Base-by-base conservation (phyloP, 2,329 filamentous ascomycete species). In the Ploettnerulaceae sp. region DNA sequence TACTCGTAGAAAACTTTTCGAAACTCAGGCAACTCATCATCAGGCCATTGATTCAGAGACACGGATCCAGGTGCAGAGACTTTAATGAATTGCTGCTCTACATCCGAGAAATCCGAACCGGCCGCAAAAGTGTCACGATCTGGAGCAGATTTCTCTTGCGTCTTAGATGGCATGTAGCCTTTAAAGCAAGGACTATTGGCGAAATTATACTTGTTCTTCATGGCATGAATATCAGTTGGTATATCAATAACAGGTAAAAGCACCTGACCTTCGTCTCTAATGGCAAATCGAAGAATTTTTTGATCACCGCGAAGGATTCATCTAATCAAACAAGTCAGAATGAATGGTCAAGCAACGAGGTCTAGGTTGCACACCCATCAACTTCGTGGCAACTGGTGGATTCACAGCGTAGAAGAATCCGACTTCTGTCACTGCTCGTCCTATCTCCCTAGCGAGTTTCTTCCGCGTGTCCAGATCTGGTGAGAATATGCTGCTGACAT, bases 21-120 rank as follows among this genome's bases (percentile, higher is more conserved):
- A n/a, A 45, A 38, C 20, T 45, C 42, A n/a, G 42, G 42, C 2
- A 45, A n/a, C 12, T 31, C 34, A 5, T 37, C 33, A 7, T 45
- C 42, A 37, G 42, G 42, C 42, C 42, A 45, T 24, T 38, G 42
- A 24, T 45, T 45, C 15, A 45, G 42, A n/a, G 34, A 17, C 3
- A 38, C 25, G 7, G 42, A 29, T 29, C 34, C 42, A 7, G 25
- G 25, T 14, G 21, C 7, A 4, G 33, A 33, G 25, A 11, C 20
- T 14, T 37, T 45, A 25, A 36, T 45, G 17, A 28, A 35, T 4
- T 45, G 32, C 12, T 45, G 42, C 33, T 45, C 42, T 9, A 33
- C 32, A 3, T 45, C 32, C 9, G 42, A 35, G 25, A 28, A 37
- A 9, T 45, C 42, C 4, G 21, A 35, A 4, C 42, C 33, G 2